Conservation (phyloP, 2,329 filamentous ascomycete species). For the Cytospora piceae region DNA sequence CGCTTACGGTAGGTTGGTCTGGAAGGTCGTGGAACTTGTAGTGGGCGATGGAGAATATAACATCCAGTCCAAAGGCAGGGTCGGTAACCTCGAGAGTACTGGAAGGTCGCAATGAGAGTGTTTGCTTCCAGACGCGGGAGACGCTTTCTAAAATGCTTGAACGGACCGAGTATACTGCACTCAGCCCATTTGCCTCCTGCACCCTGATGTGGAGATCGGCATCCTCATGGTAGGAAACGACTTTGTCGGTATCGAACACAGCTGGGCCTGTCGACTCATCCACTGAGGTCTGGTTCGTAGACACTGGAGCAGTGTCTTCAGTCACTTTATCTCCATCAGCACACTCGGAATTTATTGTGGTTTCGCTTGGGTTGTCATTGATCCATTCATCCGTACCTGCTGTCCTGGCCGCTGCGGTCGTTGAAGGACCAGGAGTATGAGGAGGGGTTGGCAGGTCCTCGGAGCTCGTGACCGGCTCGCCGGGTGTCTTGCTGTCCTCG, state of each 20-base stretch:
- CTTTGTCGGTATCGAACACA: slow-evolving; percentile 6
- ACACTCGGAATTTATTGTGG: neutral
- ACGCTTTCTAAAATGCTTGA: slow-evolving; percentile 30
- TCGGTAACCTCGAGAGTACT: slow-evolving; percentile 19
- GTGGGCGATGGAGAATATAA: slow-evolving; percentile 35
- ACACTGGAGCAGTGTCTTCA: neutral
- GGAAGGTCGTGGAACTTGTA: slow-evolving; percentile 35
- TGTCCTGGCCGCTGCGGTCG: slow-evolving; percentile 1
- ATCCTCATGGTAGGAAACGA: slow-evolving; percentile 31
- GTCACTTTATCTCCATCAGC: slow-evolving; percentile 9
- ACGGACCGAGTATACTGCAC: slow-evolving; percentile 30
- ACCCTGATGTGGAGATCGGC: slow-evolving; percentile 33
- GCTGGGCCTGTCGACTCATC: slow-evolving; percentile 9
- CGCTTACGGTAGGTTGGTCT: slow-evolving; percentile 19
- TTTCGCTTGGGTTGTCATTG: slow-evolving; percentile 2
- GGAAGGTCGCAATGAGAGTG: slow-evolving; percentile 11
- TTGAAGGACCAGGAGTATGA: slow-evolving; percentile 25
- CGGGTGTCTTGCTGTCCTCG: neutral
- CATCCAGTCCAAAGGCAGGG: slow-evolving; percentile 31
- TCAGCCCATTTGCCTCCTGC: slow-evolving; percentile 12
- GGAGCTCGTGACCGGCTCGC: slow-evolving; percentile 3
- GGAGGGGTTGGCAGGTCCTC: slow-evolving; percentile 28
- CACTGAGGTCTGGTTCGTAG: slow-evolving; percentile 11
- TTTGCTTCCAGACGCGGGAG: slow-evolving; percentile 29
- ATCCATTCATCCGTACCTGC: neutral